These are phyloP conservation scores for Teratosphaeria gauchensis DNA, from an alignment of 2,329 filamentous ascomycete species.

Conservation along the genomic window DNA sequence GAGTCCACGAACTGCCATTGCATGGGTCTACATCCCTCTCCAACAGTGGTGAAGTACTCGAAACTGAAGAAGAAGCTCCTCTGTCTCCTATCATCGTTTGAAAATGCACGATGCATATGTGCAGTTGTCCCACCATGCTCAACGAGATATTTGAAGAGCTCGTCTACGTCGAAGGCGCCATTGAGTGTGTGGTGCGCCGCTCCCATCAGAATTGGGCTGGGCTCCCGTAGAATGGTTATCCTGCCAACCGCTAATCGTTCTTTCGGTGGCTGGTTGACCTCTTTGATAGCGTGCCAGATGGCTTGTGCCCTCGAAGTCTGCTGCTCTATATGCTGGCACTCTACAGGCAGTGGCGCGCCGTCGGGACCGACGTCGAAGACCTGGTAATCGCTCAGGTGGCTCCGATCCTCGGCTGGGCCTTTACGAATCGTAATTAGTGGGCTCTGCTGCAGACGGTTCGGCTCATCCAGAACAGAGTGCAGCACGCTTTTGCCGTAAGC, in stretches of 20 bases:
- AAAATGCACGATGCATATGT: conserved; percentile 37
- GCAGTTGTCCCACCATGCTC: conserved; percentile 35
- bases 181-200: conserved; percentile 50
- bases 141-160: conserved; percentile 47
- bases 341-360: conserved; percentile 32
- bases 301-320: conserved; percentile 18
- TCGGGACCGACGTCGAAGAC: conserved; percentile 47
- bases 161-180: conserved; percentile 52
- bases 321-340: conserved; percentile 24
- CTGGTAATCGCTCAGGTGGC: conserved; percentile 42
- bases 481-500: conserved; percentile 33
- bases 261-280: conserved; percentile 30
- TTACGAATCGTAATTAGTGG: conserved; percentile 27
- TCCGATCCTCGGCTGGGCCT: conserved; percentile 32
- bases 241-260: conserved; percentile 44
- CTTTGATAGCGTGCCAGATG: conserved; percentile 26
- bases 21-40: conserved; percentile 46
- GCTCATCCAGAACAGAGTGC: conserved; percentile 34
- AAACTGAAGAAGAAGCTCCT: conserved; percentile 55
- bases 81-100: conserved; percentile 38
- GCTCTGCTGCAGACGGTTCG: conserved; percentile 33
- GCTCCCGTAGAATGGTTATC: conserved; percentile 53
- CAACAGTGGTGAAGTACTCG: conserved; percentile 55
- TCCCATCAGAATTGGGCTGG: conserved; percentile 50
- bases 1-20: conserved; percentile 51